Conservation (phyloP, 257 asterid genomes). For the Solanum tacnaense region DNA sequence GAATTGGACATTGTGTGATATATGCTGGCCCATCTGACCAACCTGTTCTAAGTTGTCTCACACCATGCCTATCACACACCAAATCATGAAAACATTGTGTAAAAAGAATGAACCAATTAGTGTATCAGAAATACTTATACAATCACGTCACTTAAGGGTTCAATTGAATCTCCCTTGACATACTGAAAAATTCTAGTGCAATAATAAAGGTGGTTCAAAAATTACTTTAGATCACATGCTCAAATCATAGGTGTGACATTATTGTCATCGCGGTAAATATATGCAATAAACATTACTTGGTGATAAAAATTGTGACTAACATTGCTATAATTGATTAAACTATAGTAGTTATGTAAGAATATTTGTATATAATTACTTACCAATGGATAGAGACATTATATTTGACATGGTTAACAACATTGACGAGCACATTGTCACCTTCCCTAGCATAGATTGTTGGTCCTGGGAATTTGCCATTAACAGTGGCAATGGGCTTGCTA, state of each 20-base stretch:
- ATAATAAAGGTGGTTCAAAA: not conserved
- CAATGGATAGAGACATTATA: conserved; percentile 64
- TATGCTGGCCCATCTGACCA: conserved; percentile 82
- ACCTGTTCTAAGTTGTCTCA: conserved; percentile 50
- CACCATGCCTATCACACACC: conserved; percentile 50
- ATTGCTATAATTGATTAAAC: not conserved
- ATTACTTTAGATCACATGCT: not conserved
- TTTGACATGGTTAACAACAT: conserved; percentile 52
- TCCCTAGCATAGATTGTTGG: conserved; percentile 51
- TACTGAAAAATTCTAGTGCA: not conserved
- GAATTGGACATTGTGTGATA: conserved; percentile 70
- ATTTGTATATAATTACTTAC: conserved; percentile 9
- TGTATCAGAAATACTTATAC: not conserved
- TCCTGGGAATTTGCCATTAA: conserved; percentile 62
- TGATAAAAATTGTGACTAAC: not conserved
- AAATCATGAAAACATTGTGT: not conserved
- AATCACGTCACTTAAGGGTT: not conserved
- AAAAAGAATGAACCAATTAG: not conserved
- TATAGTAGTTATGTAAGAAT: not conserved
- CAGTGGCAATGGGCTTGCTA: conserved; percentile 47
- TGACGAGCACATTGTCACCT: conserved; percentile 45
- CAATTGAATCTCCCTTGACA: not conserved
- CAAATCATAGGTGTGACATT: not conserved
- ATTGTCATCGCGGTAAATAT: not conserved
- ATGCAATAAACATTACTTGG: not conserved